Conservation (phyloP, 2,329 filamentous ascomycete species). For the Sarocladiaceae sp. region DNA sequence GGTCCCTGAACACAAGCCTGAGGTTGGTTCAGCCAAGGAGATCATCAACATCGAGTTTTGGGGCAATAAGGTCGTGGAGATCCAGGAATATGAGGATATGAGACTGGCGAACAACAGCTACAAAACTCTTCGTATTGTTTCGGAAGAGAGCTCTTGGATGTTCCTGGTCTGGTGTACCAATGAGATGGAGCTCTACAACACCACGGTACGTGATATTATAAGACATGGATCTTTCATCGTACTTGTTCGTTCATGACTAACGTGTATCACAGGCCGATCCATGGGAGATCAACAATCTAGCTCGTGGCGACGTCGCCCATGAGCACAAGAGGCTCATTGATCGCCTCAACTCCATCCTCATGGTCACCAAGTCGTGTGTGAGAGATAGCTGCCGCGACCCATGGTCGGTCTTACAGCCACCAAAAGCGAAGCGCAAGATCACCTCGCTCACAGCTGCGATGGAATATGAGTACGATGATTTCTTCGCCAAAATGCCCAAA, state of each 20-base stretch:
- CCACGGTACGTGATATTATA: constrained; percentile 12
- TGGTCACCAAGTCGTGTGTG: constrained; percentile 23
- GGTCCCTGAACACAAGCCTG: background rate
- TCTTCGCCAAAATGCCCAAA: background rate
- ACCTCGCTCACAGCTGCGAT: background rate
- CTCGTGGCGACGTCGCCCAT: constrained; percentile 1
- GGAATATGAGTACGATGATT: background rate
- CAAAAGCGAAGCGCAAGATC: background rate
- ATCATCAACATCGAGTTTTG: constrained; percentile 38
- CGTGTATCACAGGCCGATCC: constrained; percentile 15
- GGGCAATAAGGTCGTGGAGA: constrained; percentile 21
- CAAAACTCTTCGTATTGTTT: constrained; percentile 23
- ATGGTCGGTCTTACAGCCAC: constrained; percentile 16
- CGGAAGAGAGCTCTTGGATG: constrained; percentile 18
- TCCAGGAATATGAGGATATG: no score
- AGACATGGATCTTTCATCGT: constrained; percentile 6
- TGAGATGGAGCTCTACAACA: constrained; percentile 28
- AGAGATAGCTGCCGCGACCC: constrained; percentile 19
- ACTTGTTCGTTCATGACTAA: background rate
- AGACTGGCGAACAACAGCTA: constrained; percentile 20
- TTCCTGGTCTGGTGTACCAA: constrained; percentile 25
- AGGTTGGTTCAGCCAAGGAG: constrained; percentile 29
- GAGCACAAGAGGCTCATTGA: constrained; percentile 11
- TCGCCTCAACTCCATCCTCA: constrained; percentile 21
- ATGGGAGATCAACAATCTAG: constrained; percentile 20